Base-by-base conservation (phyloP, 345 rosid genomes). In the Eutrema japonicum region DNA sequence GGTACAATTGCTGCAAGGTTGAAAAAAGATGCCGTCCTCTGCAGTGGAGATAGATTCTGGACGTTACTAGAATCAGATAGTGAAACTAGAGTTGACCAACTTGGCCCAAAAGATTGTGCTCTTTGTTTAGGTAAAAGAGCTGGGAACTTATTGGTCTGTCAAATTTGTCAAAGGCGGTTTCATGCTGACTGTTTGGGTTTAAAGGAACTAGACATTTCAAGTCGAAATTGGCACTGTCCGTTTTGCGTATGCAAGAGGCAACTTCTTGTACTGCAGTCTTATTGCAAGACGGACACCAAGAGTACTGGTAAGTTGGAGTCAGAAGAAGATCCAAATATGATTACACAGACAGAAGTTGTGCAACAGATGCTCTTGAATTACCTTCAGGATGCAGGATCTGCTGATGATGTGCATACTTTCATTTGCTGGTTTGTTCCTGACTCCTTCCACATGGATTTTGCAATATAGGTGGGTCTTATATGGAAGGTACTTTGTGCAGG, bases 151-250 rank as follows among this genome's bases (percentile, higher is more conserved):
- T 86, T 79, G 74, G 78, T 52, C 56, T 95, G 99, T 81, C 88
- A 89, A 85, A 83, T 86, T 78, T 95, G 99, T 76, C 87, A 68
- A 70, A 83, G 85, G 81, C 70, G 82, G 70, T 92, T 88, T 82
- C 99, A 95, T 81, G 88, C 86, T 68, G 99, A 87, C 78, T 95
- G 99, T 86, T 81, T 90, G 85, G 97, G 94, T 54, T 75, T 83
- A 66, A 89, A 90, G 72, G 98, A 95, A 79, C 83, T 80, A 67
- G 96, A 86, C 78, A 83, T 79, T 78, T 82, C 90, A 53, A 85
- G 73, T 73, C 83, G 82, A 77, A 83, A 82, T 76, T 92, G 94
- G 96, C 68, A 83, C 61, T 95, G 99, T 73, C 96, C 90, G 64
- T 78, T 88, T 76, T 92, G 99, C 78, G 73, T 84, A 51, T 84